A percentile compares a stretch with the other conserved stretches of the same genome.
These are phyloP conservation scores for Senna siamea DNA, from an alignment of 306 rosid genomes.

Conservation along the genomic window DNA sequence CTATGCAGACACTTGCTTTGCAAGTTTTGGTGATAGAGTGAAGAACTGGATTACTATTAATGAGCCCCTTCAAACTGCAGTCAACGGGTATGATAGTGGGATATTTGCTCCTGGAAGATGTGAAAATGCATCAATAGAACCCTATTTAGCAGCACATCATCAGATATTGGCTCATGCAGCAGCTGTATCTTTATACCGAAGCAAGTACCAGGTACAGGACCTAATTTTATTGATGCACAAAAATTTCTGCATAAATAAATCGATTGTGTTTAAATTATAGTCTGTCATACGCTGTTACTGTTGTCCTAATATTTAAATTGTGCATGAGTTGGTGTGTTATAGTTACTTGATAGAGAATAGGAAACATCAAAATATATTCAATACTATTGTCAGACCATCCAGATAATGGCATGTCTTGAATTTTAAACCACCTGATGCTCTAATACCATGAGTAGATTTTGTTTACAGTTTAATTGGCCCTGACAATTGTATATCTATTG, in stretches of 20 bases:
- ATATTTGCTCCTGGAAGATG: constrained; percentile 84
- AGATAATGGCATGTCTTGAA: background rate
- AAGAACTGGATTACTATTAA: constrained; percentile 86
- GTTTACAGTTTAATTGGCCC: background rate
- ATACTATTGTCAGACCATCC: background rate
- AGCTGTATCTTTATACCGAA: constrained; percentile 73
- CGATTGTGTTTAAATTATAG: background rate
- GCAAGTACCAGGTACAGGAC: constrained; percentile 74
- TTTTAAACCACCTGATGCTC: background rate
- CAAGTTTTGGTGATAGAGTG: constrained; percentile 92
- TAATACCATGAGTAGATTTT: background rate
- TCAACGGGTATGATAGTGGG: constrained; percentile 70
- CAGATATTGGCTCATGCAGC: constrained; percentile 90
- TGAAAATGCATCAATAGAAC: constrained; percentile 62
- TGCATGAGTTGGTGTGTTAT: background rate
- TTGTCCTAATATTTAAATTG: constrained; percentile 27
- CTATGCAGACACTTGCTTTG: constrained; percentile 90
- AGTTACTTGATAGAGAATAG: background rate
- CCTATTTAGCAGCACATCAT: constrained; percentile 81
- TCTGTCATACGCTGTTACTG: constrained; percentile 21
- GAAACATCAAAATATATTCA: background rate
- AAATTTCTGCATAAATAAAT: background rate
- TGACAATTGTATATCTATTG: background rate
- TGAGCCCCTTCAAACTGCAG: constrained; percentile 89
- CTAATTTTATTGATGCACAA: constrained; percentile 1